Evolutionary conservation across 805 yeast genomes (phyloP).

Genomic region (Candida taoyuanica): DNA sequence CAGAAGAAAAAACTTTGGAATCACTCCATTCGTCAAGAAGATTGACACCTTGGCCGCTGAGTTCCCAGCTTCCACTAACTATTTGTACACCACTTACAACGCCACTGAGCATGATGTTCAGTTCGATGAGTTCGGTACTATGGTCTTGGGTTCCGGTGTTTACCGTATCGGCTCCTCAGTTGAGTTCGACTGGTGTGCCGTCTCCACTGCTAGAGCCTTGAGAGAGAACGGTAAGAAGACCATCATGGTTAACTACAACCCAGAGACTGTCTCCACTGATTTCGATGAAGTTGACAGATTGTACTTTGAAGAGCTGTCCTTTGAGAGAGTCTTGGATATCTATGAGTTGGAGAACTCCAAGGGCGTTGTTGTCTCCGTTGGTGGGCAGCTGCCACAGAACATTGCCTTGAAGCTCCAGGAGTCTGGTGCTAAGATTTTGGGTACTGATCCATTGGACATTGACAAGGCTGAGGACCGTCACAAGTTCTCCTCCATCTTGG

Average conservation of each 20-base stretch:
- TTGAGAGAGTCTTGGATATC: constrained; percentile 95
- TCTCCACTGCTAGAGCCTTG: constrained; percentile 89
- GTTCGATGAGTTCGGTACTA: constrained; percentile 85
- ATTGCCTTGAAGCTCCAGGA: constrained; percentile 81
- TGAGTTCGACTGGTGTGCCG: constrained; percentile 99
- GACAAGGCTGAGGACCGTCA: constrained; percentile 98
- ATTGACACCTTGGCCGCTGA: constrained; percentile 98
- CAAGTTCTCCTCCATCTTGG: constrained; percentile 91
- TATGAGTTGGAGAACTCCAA: constrained; percentile 86
- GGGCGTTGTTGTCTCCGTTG: constrained; percentile 94
- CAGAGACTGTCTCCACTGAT: constrained; percentile 97
- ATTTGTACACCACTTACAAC: constrained; percentile 92
- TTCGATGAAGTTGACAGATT: constrained; percentile 97
- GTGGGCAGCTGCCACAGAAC: constrained; percentile 98
- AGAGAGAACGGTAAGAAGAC: constrained; percentile 86
- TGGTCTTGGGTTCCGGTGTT: constrained; percentile 98
- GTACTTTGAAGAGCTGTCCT: constrained; percentile 91
- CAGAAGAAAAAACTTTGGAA: constrained; percentile 72
- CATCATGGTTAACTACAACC: constrained; percentile 95
- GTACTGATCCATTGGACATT: constrained; percentile 91
- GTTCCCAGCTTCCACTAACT: constrained; percentile 96
- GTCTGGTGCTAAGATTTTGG: constrained; percentile 82
- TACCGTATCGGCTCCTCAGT: constrained; percentile 98
- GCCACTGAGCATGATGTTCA: constrained; percentile 81
- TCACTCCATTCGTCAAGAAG: constrained; percentile 91